These are phyloP conservation scores for Cajanus cajan DNA, from an alignment of 306 rosid genomes.

Conservation along the genomic window DNA sequence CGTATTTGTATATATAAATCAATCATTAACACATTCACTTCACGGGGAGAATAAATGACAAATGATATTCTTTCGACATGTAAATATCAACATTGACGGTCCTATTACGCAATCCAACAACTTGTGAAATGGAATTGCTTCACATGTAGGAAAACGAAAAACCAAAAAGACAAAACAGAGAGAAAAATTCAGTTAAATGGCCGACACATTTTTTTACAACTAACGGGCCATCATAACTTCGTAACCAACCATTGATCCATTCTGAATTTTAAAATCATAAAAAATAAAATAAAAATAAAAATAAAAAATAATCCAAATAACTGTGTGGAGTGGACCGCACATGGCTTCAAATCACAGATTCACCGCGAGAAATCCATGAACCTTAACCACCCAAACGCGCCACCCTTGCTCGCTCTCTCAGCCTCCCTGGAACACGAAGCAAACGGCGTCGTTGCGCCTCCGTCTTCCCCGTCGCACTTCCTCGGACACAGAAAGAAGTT, in stretches of 20 bases:
- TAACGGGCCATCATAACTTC: neutral
- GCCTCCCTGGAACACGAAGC: slow-evolving; percentile 58
- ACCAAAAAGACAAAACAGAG: neutral
- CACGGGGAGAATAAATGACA: neutral
- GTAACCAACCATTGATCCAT: neutral
- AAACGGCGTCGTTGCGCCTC: slow-evolving; percentile 36
- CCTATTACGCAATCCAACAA: neutral
- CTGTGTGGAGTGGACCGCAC: no score
- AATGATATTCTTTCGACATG: neutral
- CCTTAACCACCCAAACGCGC: slow-evolving; percentile 54
- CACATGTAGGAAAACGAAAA: neutral
- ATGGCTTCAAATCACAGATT: no score
- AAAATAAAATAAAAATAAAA: no score
- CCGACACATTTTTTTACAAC: neutral
- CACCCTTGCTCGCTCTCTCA: slow-evolving; percentile 35
- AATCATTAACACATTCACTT: neutral
- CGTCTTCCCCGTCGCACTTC: slow-evolving; percentile 7
- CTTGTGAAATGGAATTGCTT: slow-evolving; percentile 7
- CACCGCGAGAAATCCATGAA: slow-evolving; percentile 57
- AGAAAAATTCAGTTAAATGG: neutral
- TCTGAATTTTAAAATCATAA: neutral
- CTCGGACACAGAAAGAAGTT: slow-evolving; percentile 68
- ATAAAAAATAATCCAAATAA: neutral
- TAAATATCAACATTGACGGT: neutral
- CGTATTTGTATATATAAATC: no score